These are phyloP conservation scores for Sugiyamaella paludigena DNA, from an alignment of 1,139 yeast species.

Conservation along the genomic window DNA sequence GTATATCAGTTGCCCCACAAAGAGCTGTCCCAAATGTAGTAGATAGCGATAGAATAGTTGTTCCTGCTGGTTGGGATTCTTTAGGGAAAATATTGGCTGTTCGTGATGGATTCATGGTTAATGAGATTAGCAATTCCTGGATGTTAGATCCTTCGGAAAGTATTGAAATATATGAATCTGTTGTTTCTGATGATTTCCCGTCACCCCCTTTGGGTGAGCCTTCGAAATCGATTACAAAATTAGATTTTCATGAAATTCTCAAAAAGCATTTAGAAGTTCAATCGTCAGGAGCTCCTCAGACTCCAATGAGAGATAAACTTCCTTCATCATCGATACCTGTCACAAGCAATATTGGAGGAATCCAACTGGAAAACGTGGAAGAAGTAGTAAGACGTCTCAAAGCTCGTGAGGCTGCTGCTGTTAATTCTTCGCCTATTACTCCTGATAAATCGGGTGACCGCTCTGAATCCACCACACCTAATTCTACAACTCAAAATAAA, in stretches of 20 bases:
- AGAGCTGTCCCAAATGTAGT: slow-evolving; percentile 34
- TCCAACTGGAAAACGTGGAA: slow-evolving; percentile 32
- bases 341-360: slow-evolving; percentile 31
- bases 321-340: slow-evolving; percentile 1
- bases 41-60: slow-evolving; percentile 41
- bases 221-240: slow-evolving; percentile 9
- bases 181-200: neutral
- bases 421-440: slow-evolving; percentile 17
- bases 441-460: slow-evolving; percentile 21
- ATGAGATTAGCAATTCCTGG: slow-evolving; percentile 21
- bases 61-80: slow-evolving; percentile 46
- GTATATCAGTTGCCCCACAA: slow-evolving; percentile 10
- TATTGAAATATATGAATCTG: neutral
- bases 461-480: slow-evolving; percentile 22
- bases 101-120: slow-evolving; percentile 31
- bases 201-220: neutral
- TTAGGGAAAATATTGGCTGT: slow-evolving; percentile 36
- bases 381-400: slow-evolving; percentile 31
- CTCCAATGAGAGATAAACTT: neutral
- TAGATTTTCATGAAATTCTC: slow-evolving; percentile 31
- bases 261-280: slow-evolving; percentile 25
- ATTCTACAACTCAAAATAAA: slow-evolving; percentile 27
- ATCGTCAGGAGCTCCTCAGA: slow-evolving; percentile 10
- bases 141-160: slow-evolving; percentile 9
- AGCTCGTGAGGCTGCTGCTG: slow-evolving; percentile 23